Base-by-base conservation (phyloP, 257 asterid species). In the Solanum chilense region DNA sequence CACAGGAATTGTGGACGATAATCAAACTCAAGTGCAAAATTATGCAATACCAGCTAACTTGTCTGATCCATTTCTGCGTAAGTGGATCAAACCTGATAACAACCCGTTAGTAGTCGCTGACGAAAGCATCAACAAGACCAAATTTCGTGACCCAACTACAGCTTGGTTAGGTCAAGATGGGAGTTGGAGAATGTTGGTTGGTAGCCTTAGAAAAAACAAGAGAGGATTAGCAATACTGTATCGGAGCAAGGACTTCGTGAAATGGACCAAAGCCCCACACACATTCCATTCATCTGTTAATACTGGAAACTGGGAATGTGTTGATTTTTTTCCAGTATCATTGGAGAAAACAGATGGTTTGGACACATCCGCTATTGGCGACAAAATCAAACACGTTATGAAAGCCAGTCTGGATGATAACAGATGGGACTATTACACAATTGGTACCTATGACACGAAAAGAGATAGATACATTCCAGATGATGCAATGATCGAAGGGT, bases 71-170 rank as follows among this genome's bases (percentile, higher is more conserved):
- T 84, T 82, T 42, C 86, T 90, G 2, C 80, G 77, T 15, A 85
- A 89, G 4, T 89, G 90, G 91, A 86, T 88, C 85, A 90, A 90
- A 45, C 90, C 88, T 2, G 69, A 86, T 39, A 82, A 86, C 75
- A 90, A 90, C 52, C 90, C 90, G n/a, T 66, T 88, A 6, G 7
- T 86, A 6, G 45, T 83, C 0, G 82, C 87, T 1, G 89, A 71
- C 1, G 7, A 39, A 16, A 56, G 80, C 6, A 64, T 88, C 52
- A 88, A 88, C 71, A 27, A 47, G 23, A 73, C 86, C 12, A 84
- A 86, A 6, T 90, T 86, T 10, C 87, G 89, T 15, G 92, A 90
- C 80, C 90, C 92, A 12, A 88, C 92, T 8, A 90, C 92, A 1
- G 88, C 90, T 1, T 88, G 92, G 90, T 47, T 66, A 37, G 89